A percentile compares a stretch with the other conserved stretches of the same genome.
Conservation (phyloP, 2,329 filamentous ascomycete species). For the Aspergillus sclerotialis region DNA sequence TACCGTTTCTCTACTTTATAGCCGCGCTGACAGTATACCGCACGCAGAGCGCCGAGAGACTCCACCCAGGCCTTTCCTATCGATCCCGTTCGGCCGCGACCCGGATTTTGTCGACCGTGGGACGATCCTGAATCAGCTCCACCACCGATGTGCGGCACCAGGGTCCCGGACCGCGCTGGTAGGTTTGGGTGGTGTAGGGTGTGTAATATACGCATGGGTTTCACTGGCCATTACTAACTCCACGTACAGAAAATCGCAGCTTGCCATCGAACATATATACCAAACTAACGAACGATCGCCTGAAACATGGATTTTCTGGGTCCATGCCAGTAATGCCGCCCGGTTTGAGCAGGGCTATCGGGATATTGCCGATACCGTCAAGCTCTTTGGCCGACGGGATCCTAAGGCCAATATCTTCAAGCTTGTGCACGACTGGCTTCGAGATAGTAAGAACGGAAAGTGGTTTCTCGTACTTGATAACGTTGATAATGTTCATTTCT, state of each 20-base stretch:
- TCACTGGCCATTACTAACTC: too few relatives aligned
- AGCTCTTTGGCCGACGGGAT: slow-evolving; percentile 23
- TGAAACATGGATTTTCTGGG: slow-evolving; percentile 32
- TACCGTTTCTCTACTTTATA: too few relatives aligned
- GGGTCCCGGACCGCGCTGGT: slow-evolving; percentile 11
- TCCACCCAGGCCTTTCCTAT: slow-evolving; percentile 9
- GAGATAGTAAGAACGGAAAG: slow-evolving; percentile 10
- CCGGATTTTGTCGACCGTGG: slow-evolving; percentile 14
- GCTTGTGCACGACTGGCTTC: slow-evolving; percentile 17
- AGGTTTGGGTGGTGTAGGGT: slow-evolving; percentile 12
- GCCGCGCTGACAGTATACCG: too few relatives aligned
- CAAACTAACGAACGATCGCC: slow-evolving; percentile 15
- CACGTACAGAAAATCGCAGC: slow-evolving; percentile 29
- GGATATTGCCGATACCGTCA: slow-evolving; percentile 26
- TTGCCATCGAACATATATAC: slow-evolving; percentile 34
- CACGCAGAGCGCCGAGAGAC: slow-evolving; percentile 11
- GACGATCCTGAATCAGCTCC: slow-evolving; percentile 16
- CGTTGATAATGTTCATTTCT: slow-evolving; percentile 14
- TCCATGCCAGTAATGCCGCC: slow-evolving; percentile 26
- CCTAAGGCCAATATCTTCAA: slow-evolving; percentile 24
- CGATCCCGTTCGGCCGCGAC: slow-evolving; percentile 13
- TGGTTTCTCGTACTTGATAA: slow-evolving; percentile 22
- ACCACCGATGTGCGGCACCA: slow-evolving; percentile 10
- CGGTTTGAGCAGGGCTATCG: slow-evolving; percentile 29
- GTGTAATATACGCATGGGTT: too few relatives aligned